Evolutionary conservation across 306 rosid genomes (phyloP).

Genomic region (Oxytropis ochrocephala): DNA sequence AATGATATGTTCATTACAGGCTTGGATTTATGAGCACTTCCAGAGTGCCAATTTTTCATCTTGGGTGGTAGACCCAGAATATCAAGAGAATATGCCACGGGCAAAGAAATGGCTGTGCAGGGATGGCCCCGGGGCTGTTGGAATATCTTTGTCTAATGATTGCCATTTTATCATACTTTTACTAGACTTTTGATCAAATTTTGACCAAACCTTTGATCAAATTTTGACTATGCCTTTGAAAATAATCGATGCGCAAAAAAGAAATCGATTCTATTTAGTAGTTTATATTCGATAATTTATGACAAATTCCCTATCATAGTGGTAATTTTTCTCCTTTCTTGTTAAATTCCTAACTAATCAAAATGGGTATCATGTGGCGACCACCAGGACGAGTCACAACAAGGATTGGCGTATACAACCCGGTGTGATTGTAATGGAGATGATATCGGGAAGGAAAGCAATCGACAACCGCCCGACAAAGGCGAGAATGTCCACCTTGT

Average conservation of each 20-base stretch:
- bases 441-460: slow-evolving; percentile 71
- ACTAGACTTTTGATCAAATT: not conserved
- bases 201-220: not conserved
- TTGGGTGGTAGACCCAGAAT: too few relatives aligned
- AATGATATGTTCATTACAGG: too few relatives aligned
- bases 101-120: too few relatives aligned
- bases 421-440: slow-evolving; percentile 92
- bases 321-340: not conserved
- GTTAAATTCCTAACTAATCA: slow-evolving; percentile 11
- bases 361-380: slow-evolving; percentile 36
- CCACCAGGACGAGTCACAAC: slow-evolving; percentile 85
- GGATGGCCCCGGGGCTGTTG: too few relatives aligned
- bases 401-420: slow-evolving; percentile 80
- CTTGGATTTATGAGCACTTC: too few relatives aligned
- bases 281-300: too few relatives aligned
- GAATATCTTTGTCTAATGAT: not conserved
- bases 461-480: slow-evolving; percentile 65
- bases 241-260: not conserved
- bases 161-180: too few relatives aligned
- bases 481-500: slow-evolving; percentile 87
- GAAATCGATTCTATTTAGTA: not conserved
- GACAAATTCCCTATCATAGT: not conserved
- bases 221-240: too few relatives aligned
- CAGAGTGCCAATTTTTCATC: too few relatives aligned
- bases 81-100: too few relatives aligned